phyloP scores from a whole-genome alignment of 176 grass and related monocot species.

The Pontederia paniculata region DNA sequence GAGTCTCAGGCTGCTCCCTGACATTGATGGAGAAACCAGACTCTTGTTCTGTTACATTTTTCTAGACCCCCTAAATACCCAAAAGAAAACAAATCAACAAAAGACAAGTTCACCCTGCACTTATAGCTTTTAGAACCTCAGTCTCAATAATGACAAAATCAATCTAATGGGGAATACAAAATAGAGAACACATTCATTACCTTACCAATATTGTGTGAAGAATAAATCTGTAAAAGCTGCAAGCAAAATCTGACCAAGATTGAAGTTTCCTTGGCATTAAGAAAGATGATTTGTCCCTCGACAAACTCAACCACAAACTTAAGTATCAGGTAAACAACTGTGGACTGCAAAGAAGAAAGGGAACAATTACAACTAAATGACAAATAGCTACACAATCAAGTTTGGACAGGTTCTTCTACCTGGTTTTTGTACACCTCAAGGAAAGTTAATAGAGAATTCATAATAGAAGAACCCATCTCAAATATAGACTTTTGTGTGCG shows the following conservation, averaged over 20 bases:
- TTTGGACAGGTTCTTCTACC: conserved; percentile 23
- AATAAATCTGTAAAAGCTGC: conserved; percentile 81
- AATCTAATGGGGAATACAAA: neutral
- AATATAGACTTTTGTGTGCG: conserved; percentile 86
- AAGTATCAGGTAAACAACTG: conserved; percentile 88
- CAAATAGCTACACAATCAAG: neutral
- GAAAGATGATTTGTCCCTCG: conserved; percentile 84
- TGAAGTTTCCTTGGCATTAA: conserved; percentile 81
- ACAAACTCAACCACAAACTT: conserved; percentile 98
- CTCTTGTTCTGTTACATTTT: too few species aligned
- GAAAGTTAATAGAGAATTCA: conserved; percentile 82
- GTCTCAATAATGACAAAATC: neutral
- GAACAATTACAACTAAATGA: neutral
- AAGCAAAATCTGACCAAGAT: conserved; percentile 86
- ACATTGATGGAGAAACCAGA: too few species aligned
- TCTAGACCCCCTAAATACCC: too few species aligned
- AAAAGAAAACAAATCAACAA: too few species aligned
- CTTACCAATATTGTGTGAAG: conserved; percentile 92
- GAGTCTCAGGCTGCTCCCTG: too few species aligned
- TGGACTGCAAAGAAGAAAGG: conserved; percentile 39
- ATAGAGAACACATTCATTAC: conserved; percentile 25
- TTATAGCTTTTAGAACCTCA: too few species aligned
- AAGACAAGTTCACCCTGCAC: too few species aligned
- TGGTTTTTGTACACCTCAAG: conserved; percentile 89
- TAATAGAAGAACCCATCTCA: conserved; percentile 76